A percentile compares a stretch with the other conserved stretches of the same genome.
phyloP scores from a whole-genome alignment of 345 rosid species.

The Eutrema japonicum region DNA sequence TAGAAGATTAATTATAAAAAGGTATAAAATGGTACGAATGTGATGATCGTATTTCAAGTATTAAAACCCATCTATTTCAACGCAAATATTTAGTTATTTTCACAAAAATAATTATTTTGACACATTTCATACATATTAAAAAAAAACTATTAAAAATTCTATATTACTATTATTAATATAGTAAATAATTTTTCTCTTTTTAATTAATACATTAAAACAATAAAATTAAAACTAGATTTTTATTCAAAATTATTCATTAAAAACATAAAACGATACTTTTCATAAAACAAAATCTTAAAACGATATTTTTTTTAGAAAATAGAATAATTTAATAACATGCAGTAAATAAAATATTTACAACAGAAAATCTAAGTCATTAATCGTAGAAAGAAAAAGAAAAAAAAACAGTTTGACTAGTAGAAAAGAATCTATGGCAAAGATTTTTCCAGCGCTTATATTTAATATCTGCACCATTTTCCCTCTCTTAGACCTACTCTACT shows the following conservation, averaged over 20 bases:
- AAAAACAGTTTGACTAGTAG: conserved; percentile 31
- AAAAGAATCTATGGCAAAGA: conserved; percentile 39
- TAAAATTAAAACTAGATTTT: too few relatives aligned
- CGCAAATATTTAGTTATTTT: too few relatives aligned
- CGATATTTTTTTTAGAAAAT: background rate
- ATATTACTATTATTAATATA: too few relatives aligned
- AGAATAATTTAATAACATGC: background rate
- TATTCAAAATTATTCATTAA: too few relatives aligned
- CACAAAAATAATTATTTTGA: too few relatives aligned
- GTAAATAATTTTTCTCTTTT: too few relatives aligned
- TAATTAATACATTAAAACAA: too few relatives aligned
- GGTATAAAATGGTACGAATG: conserved; percentile 2
- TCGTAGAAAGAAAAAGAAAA: background rate
- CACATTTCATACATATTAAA: too few relatives aligned
- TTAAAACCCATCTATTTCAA: background rate
- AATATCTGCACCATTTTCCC: conserved; percentile 37
- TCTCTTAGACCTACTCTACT: conserved; percentile 42
- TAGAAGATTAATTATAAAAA: conserved; percentile 32
- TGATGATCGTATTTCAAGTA: conserved; percentile 17
- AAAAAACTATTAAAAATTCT: too few relatives aligned
- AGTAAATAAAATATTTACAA: conserved; percentile 12
- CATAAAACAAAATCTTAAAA: too few relatives aligned
- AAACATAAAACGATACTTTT: too few relatives aligned
- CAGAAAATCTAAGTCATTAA: background rate
- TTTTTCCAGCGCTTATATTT: conserved; percentile 40